Conservation (phyloP, 2,329 filamentous ascomycete genomes). For the Ilyonectria destructans region DNA sequence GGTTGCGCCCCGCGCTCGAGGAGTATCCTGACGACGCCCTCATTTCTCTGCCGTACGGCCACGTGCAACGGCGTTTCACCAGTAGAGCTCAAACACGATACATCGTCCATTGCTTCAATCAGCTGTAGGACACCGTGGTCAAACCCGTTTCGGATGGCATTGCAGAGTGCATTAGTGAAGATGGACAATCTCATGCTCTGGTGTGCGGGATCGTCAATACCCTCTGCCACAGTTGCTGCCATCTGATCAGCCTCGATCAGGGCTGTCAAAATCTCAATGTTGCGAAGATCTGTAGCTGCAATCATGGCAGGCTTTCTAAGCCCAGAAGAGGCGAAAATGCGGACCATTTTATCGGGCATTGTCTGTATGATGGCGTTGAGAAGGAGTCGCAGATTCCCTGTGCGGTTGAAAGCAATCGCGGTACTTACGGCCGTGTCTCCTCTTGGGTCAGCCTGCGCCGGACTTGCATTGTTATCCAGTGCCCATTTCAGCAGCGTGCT, state of each 20-base stretch:
- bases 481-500: neutral
- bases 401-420: neutral
- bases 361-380: neutral
- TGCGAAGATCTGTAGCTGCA: neutral
- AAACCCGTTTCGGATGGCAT: neutral
- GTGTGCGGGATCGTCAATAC: neutral
- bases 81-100: neutral
- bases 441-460: neutral
- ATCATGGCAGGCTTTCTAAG: neutral
- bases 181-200: neutral
- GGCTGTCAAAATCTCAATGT: neutral
- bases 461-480: conserved; percentile 6
- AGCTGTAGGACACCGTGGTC: neutral
- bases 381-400: conserved; percentile 5
- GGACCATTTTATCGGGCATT: neutral
- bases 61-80: neutral
- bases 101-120: neutral
- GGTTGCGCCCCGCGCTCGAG: neutral
- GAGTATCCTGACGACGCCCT: neutral
- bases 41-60: neutral
- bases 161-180: conserved; percentile 3
- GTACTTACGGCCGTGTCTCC: neutral
- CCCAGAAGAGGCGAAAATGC: neutral
- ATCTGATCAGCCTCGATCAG: neutral
- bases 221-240: neutral